Conservation (phyloP, 2,329 filamentous ascomycete species). For the Cercospora beticola region DNA sequence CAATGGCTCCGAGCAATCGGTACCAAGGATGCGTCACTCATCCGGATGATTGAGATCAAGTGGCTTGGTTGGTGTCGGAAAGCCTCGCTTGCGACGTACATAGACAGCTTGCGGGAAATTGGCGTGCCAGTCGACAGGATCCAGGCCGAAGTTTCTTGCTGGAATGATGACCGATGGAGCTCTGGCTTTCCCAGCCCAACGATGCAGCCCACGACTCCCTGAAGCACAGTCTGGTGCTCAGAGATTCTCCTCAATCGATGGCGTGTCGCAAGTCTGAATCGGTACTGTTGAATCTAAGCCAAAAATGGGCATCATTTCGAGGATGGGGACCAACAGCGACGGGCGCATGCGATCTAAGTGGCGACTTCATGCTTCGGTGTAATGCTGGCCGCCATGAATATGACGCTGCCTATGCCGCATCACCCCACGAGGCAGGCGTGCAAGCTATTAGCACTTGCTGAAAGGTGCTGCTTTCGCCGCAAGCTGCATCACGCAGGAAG, state of each 20-base stretch:
- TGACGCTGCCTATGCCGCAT: not conserved
- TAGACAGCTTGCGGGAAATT: not conserved
- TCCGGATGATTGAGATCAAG: constrained; percentile 4
- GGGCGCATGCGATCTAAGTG: not conserved
- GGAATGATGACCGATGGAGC: constrained; percentile 19
- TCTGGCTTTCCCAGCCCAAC: constrained; percentile 7
- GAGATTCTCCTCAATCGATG: not conserved
- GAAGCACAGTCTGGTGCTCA: not conserved
- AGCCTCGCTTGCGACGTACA: constrained; percentile 11
- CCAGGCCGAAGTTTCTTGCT: constrained; percentile 10
- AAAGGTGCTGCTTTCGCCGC: not conserved
- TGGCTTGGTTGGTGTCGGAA: constrained; percentile 16
- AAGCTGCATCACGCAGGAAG: not conserved
- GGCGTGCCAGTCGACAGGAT: constrained; percentile 2
- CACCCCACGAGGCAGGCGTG: not conserved
- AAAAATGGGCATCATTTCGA: not conserved
- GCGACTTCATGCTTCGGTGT: not conserved
- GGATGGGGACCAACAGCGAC: not conserved
- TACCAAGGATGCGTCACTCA: not conserved
- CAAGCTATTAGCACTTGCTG: not conserved
- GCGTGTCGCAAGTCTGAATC: not conserved
- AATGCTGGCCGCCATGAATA: not conserved
- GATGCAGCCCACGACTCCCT: not conserved
- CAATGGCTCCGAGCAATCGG: constrained; percentile 9
- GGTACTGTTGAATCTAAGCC: not conserved